Percentiles rank a stretch among this genome's conserved stretches.
phyloP scores from a whole-genome alignment of 1,284 basidiomycete species.

The Dichomitus squalens region DNA sequence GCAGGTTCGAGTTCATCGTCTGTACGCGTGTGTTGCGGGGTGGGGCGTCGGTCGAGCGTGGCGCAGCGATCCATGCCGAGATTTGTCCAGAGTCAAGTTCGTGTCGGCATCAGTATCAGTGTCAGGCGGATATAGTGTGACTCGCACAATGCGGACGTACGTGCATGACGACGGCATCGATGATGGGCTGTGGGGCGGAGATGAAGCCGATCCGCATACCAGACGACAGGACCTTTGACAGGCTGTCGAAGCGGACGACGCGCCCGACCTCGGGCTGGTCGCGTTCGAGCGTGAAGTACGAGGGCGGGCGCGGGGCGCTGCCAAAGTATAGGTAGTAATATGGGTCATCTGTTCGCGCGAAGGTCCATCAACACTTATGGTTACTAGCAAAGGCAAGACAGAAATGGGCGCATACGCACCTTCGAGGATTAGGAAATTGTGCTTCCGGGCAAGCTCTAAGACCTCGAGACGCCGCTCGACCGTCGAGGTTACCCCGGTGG shows the following conservation, averaged over 20 bases:
- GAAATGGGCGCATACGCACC: constrained; percentile 43
- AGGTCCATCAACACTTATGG: neutral
- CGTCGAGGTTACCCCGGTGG: constrained; percentile 79
- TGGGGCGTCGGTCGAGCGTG: too few species aligned
- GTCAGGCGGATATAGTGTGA: too few species aligned
- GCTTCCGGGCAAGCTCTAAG: constrained; percentile 72
- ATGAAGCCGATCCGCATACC: constrained; percentile 84
- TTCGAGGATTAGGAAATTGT: constrained; percentile 87
- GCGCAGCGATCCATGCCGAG: too few species aligned
- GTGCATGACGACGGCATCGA: constrained; percentile 76
- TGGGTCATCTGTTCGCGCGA: constrained; percentile 65
- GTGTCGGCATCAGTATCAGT: too few species aligned
- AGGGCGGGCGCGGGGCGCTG: constrained; percentile 61
- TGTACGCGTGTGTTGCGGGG: too few species aligned
- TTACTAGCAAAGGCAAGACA: too few species aligned
- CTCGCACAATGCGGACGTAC: constrained; percentile 50
- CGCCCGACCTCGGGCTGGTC: constrained; percentile 64
- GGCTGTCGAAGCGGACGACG: constrained; percentile 86
- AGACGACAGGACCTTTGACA: constrained; percentile 87
- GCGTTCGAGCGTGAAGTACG: constrained; percentile 80
- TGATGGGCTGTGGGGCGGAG: constrained; percentile 75
- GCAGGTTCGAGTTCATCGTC: constrained; percentile 59
- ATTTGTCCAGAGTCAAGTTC: too few species aligned
- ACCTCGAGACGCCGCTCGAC: constrained; percentile 78
- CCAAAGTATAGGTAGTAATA: constrained; percentile 80